Conservation (phyloP, 371 early-diverging fungal genomes). For the Rhizopus stolonifer region DNA sequence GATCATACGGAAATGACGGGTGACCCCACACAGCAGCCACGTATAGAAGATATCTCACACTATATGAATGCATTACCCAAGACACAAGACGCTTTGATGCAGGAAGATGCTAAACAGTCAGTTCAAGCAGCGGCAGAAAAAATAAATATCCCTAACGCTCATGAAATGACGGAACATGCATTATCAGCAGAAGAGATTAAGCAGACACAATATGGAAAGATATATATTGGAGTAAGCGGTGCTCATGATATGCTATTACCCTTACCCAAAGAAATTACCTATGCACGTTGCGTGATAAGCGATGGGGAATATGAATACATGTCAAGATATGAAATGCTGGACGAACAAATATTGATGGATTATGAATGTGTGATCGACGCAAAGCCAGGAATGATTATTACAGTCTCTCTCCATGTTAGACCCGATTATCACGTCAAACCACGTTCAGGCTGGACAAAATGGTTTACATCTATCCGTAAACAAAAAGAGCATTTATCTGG, state of each 20-base stretch:
- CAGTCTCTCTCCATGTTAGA: slow-evolving; percentile 47
- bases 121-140: background rate
- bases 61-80: slow-evolving; percentile 24
- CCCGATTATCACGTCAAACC: slow-evolving; percentile 48
- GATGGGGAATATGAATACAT: slow-evolving; percentile 42
- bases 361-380: slow-evolving; percentile 48
- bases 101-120: slow-evolving; percentile 1
- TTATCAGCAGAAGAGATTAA: slow-evolving; percentile 7
- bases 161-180: slow-evolving; percentile 14
- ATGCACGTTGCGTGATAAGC: slow-evolving; percentile 38
- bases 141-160: slow-evolving; percentile 24
- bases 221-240: slow-evolving; percentile 35
- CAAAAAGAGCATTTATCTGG: slow-evolving; percentile 40
- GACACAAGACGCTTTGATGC: slow-evolving; percentile 4
- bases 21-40: slow-evolving; percentile 3
- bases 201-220: slow-evolving; percentile 21
- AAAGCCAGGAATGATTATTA: slow-evolving; percentile 42
- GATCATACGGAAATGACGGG: background rate
- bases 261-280: slow-evolving; percentile 36
- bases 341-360: slow-evolving; percentile 35
- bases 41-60: slow-evolving; percentile 27
- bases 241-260: slow-evolving; percentile 34
- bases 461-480: slow-evolving; percentile 32
- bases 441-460: slow-evolving; percentile 25
- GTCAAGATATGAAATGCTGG: slow-evolving; percentile 34